These are phyloP conservation scores for Fusarium dlaminii DNA, from an alignment of 2,329 filamentous ascomycete species.

Conservation along the genomic window DNA sequence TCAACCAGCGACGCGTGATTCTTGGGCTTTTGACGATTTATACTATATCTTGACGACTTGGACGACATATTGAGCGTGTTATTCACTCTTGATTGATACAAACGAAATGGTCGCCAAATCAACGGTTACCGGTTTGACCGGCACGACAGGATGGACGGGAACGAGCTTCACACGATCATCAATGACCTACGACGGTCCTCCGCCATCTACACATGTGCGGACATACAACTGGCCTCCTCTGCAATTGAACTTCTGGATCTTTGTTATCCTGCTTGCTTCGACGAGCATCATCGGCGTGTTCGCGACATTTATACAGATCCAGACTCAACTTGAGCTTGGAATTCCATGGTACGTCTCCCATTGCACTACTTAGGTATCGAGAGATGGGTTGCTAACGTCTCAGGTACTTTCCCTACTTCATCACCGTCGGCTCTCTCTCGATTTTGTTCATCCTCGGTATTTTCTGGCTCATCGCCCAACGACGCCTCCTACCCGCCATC, in stretches of 20 bases:
- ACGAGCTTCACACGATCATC: slow-evolving; percentile 51
- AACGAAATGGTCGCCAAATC: slow-evolving; percentile 43
- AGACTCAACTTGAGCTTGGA: slow-evolving; percentile 62
- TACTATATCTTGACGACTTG: neutral
- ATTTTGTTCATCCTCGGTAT: slow-evolving; percentile 73
- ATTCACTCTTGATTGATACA: neutral
- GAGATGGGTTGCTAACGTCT: neutral
- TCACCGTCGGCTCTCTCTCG: slow-evolving; percentile 66
- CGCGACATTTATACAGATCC: slow-evolving; percentile 66
- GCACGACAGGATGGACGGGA: slow-evolving; percentile 40
- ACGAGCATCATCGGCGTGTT: slow-evolving; percentile 70
- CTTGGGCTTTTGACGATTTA: neutral
- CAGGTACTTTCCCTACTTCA: slow-evolving; percentile 75
- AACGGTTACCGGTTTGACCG: slow-evolving; percentile 42
- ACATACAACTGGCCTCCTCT: slow-evolving; percentile 76
- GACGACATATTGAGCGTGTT: neutral
- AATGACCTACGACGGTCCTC: slow-evolving; percentile 55
- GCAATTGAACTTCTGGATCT: slow-evolving; percentile 73
- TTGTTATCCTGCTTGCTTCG: slow-evolving; percentile 70
- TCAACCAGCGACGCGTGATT: neutral
- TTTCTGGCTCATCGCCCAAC: slow-evolving; percentile 69
- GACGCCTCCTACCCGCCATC: slow-evolving; percentile 68
- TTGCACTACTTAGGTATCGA: neutral
- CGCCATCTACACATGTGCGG: slow-evolving; percentile 56
- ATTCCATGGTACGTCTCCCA: slow-evolving; percentile 65